Conservation (phyloP, 2,329 filamentous ascomycete genomes). For the Trichophyton schoenleinii region DNA sequence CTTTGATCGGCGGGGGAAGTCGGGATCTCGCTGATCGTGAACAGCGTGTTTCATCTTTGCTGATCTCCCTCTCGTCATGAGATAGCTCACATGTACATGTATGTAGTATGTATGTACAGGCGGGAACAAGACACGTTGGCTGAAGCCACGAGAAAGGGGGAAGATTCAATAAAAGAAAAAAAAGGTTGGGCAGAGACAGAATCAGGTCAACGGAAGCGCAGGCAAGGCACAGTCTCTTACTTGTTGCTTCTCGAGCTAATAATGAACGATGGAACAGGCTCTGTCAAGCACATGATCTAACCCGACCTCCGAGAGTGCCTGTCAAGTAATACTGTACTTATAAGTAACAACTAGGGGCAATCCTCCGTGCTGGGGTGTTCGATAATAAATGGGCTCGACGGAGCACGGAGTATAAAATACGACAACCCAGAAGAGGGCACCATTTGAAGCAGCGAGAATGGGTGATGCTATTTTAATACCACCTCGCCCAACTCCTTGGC, state of each 20-base stretch:
- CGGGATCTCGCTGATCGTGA: background rate
- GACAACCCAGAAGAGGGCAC: background rate
- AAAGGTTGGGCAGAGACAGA: background rate
- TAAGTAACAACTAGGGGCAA: background rate
- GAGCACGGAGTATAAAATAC: background rate
- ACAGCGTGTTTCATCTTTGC: background rate
- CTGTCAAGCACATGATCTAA: background rate
- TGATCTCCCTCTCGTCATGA: background rate
- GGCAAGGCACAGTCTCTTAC: background rate
- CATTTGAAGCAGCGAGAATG: background rate
- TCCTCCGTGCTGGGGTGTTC: background rate
- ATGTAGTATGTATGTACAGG: background rate
- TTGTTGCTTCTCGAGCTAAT: background rate
- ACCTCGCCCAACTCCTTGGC: background rate
- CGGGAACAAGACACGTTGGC: background rate
- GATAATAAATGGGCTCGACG: too few relatives aligned
- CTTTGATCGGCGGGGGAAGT: slow-evolving; percentile 1
- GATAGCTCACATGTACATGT: background rate
- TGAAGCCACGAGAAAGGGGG: background rate
- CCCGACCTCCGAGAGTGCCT: background rate
- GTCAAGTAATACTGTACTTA: background rate
- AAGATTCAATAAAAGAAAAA: too few relatives aligned
- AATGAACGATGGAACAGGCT: background rate
- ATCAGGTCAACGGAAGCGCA: slow-evolving; percentile 1
- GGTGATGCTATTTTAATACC: background rate